These are phyloP conservation scores for Calocybe cyanea DNA, from an alignment of 768 basidiomycete genomes.

Conservation along the genomic window DNA sequence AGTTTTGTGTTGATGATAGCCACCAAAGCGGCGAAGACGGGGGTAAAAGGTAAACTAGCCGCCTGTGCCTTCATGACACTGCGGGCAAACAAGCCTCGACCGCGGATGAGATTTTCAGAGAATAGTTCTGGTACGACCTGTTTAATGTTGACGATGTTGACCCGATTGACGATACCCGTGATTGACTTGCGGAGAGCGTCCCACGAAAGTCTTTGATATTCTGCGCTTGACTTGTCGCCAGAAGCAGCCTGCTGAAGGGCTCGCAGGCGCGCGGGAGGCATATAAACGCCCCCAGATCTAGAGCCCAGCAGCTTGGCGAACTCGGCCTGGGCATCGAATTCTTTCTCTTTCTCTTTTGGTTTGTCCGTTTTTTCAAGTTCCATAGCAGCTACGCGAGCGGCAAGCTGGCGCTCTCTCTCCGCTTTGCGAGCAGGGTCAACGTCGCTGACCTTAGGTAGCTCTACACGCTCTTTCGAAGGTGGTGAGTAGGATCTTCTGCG, in stretches of 20 bases:
- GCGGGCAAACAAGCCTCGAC: slow-evolving; percentile 86
- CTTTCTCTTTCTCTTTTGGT: slow-evolving; percentile 46
- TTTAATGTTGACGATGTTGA: slow-evolving; percentile 96
- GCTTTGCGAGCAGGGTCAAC: slow-evolving; percentile 73
- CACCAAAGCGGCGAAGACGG: slow-evolving; percentile 92
- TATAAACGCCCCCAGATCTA: slow-evolving; percentile 91
- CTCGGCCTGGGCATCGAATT: slow-evolving; percentile 76
- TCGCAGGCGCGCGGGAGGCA: slow-evolving; percentile 90
- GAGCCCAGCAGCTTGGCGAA: slow-evolving; percentile 82
- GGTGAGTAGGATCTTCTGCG: slow-evolving; percentile 46
- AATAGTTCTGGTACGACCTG: slow-evolving; percentile 89
- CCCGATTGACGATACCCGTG: slow-evolving; percentile 99
- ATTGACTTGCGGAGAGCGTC: slow-evolving; percentile 96
- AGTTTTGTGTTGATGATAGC: slow-evolving; percentile 96
- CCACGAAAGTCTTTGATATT: slow-evolving; percentile 96
- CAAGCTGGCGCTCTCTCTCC: slow-evolving; percentile 77
- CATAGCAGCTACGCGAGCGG: slow-evolving; percentile 62
- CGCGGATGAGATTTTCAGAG: slow-evolving; percentile 89
- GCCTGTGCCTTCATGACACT: slow-evolving; percentile 99
- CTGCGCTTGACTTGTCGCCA: slow-evolving; percentile 76
- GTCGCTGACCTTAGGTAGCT: slow-evolving; percentile 50
- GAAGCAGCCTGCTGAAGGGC: slow-evolving; percentile 85
- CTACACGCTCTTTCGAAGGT: slow-evolving; percentile 21
- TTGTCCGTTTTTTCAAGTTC: slow-evolving; percentile 63
- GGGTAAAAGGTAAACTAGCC: slow-evolving; percentile 94